These are phyloP conservation scores for Pulveroboletus sp. DNA, from an alignment of 768 basidiomycete genomes.

Conservation along the genomic window DNA sequence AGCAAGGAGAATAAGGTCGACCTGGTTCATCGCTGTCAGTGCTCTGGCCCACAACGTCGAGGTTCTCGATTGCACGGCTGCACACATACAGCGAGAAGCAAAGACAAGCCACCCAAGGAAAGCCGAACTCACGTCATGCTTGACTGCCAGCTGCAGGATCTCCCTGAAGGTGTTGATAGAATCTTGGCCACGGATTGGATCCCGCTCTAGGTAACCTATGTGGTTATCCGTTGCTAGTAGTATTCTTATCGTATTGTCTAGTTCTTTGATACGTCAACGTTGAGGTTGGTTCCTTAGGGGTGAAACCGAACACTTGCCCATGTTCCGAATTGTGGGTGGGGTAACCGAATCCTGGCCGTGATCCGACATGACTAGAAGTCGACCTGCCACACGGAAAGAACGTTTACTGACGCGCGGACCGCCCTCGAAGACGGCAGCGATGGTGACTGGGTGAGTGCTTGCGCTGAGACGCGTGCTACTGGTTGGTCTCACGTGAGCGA, in stretches of 20 bases:
- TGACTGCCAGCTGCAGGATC: slow-evolving; percentile 86
- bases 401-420: neutral
- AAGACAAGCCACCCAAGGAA: neutral
- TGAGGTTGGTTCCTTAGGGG: slow-evolving; percentile 1
- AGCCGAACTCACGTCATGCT: slow-evolving; percentile 64
- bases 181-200: slow-evolving; percentile 91
- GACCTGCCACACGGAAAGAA: neutral
- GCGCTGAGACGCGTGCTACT: neutral
- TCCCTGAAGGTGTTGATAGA: slow-evolving; percentile 94
- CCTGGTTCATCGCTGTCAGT: slow-evolving; percentile 42
- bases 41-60: neutral
- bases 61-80: neutral
- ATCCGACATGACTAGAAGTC: slow-evolving; percentile 24
- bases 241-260: slow-evolving; percentile 71
- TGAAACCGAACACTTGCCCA: slow-evolving; percentile 30
- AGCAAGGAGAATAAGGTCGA: slow-evolving; percentile 91
- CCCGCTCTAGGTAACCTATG: slow-evolving; percentile 91
- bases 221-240: slow-evolving; percentile 95
- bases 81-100: neutral
- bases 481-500: slow-evolving; percentile 18
- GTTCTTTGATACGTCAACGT: slow-evolving; percentile 32
- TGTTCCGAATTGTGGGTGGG: slow-evolving; percentile 34
- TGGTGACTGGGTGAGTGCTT: neutral
- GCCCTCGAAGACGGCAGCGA: neutral
- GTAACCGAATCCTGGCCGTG: slow-evolving; percentile 24